Percentiles rank a stretch among this genome's conserved stretches.
These are phyloP conservation scores for Fusarium sulawesiense DNA, from an alignment of 2,329 filamentous ascomycete species.

Conservation along the genomic window DNA sequence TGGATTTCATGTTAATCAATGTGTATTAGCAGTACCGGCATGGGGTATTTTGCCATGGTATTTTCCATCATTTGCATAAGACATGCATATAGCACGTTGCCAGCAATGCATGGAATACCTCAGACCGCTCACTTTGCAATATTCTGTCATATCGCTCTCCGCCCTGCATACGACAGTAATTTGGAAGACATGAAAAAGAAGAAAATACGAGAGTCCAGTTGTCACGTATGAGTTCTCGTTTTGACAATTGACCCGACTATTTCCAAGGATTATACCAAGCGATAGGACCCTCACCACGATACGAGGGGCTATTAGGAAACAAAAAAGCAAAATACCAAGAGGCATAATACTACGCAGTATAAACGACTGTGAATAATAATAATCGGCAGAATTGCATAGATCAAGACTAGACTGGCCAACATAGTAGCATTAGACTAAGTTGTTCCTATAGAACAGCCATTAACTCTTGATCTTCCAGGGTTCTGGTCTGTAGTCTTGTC, in stretches of 20 bases:
- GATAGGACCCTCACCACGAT: neutral
- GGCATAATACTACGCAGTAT: neutral
- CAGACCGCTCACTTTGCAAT: neutral
- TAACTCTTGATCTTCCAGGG: slow-evolving; percentile 1
- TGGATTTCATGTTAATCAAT: neutral
- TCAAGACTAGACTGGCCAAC: neutral
- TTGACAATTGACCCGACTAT: neutral
- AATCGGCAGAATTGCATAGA: neutral
- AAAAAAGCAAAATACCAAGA: neutral
- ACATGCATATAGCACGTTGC: neutral
- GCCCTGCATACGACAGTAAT: slow-evolving; percentile 5
- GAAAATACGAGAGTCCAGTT: slow-evolving; percentile 18
- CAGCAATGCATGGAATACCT: slow-evolving; percentile 31
- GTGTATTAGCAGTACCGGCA: neutral
- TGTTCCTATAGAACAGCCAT: neutral
- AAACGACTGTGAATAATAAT: neutral
- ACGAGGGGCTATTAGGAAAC: neutral
- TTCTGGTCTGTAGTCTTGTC: slow-evolving; percentile 10
- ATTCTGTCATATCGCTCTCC: neutral
- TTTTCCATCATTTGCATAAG: slow-evolving; percentile 13
- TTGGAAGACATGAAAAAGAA: neutral
- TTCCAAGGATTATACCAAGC: neutral
- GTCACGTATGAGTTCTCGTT: neutral
- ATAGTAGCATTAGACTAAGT: neutral
- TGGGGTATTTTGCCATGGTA: neutral